Conservation (phyloP, 768 basidiomycete genomes). For the Megacollybia marginata region DNA sequence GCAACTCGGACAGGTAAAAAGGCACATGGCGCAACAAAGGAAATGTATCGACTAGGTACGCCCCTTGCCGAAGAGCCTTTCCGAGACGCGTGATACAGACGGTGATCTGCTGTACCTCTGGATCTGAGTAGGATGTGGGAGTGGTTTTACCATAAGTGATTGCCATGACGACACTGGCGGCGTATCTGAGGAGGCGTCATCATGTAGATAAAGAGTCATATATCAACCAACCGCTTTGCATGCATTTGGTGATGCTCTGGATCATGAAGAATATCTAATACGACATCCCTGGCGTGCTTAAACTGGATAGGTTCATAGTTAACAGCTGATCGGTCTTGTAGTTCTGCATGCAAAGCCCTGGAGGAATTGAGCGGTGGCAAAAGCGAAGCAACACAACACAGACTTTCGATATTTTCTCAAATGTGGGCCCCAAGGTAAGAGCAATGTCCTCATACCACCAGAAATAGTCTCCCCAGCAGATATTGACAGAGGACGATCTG, state of each 20-base stretch:
- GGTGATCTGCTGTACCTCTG: conserved; percentile 36
- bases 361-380: not conserved
- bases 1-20: conserved; percentile 50
- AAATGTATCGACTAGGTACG: conserved; percentile 41
- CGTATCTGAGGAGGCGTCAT: conserved; percentile 26
- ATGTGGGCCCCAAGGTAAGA: conserved; percentile 48
- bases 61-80: conserved; percentile 30
- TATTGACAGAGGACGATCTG: conserved; percentile 47
- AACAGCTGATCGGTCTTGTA: conserved; percentile 44
- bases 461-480: conserved; percentile 53
- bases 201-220: conserved; percentile 25
- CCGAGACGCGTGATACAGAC: conserved; percentile 38
- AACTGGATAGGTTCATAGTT: conserved; percentile 42
- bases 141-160: conserved; percentile 39
- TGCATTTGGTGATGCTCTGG: conserved; percentile 47
- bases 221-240: conserved; percentile 31
- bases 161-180: conserved; percentile 41
- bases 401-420: conserved; percentile 59
- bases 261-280: conserved; percentile 34
- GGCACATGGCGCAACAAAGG: conserved; percentile 49
- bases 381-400: conserved; percentile 2
- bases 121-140: conserved; percentile 31
- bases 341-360: conserved; percentile 52
- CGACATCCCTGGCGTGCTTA: conserved; percentile 31
- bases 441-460: conserved; percentile 48